Percentiles rank a stretch among this genome's conserved stretches.
These are phyloP conservation scores for Fraxinus platypoda DNA, from an alignment of 305 asterid genomes.

Conservation along the genomic window DNA sequence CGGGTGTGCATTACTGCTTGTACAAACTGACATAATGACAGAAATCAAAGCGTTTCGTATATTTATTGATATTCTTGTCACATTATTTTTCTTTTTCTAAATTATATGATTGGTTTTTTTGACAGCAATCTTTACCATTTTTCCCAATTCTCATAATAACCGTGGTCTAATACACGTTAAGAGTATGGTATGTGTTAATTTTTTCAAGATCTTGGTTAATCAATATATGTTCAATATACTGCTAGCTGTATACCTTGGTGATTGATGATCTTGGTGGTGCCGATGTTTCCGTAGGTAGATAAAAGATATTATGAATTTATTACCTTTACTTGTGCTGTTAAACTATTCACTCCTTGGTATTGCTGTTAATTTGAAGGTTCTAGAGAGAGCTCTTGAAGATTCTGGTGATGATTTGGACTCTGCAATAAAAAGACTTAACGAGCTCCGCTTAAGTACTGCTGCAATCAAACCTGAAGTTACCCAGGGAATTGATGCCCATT, in stretches of 20 bases:
- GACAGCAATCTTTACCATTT: background rate
- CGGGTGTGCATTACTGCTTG: background rate
- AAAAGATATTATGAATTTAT: background rate
- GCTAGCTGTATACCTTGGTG: background rate
- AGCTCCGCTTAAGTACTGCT: constrained; percentile 68
- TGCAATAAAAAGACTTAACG: constrained; percentile 72
- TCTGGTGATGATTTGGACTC: constrained; percentile 73
- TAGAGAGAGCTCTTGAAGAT: constrained; percentile 75
- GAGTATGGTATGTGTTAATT: constrained; percentile 22
- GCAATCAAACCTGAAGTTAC: constrained; percentile 41
- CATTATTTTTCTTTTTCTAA: background rate
- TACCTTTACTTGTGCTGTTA: constrained; percentile 1
- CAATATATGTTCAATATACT: constrained; percentile 3
- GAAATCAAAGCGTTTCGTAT: background rate
- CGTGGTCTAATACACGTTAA: constrained; percentile 1
- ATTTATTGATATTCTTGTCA: background rate
- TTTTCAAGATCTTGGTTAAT: background rate
- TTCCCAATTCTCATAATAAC: background rate
- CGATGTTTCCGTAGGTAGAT: background rate
- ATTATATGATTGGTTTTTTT: background rate
- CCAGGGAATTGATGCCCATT: constrained; percentile 35
- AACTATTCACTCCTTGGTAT: constrained; percentile 7
- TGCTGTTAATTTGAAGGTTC: constrained; percentile 51
- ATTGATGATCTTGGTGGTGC: background rate
- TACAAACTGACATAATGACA: background rate